These are phyloP conservation scores for Plectosphaerella cucumerina DNA, from an alignment of 2,329 filamentous ascomycete genomes.

Conservation along the genomic window DNA sequence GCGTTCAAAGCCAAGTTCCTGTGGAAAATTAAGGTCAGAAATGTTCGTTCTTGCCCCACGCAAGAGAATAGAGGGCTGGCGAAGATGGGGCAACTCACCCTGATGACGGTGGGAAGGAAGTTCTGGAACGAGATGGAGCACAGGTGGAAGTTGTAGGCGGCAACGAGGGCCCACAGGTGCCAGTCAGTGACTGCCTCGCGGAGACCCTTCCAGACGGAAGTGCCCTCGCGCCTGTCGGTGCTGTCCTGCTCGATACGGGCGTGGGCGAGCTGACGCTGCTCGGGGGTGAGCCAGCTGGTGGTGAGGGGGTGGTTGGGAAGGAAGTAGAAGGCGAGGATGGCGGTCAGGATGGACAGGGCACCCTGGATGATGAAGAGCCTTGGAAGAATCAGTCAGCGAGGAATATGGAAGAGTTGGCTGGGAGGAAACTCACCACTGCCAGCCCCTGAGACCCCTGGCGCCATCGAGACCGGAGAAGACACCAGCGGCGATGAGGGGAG, in stretches of 20 bases:
- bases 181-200: conserved; percentile 17
- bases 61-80: no score
- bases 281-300: conserved; percentile 27
- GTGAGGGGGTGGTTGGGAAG: conserved; percentile 24
- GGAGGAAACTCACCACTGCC: conserved; percentile 18
- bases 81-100: background rate
- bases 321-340: conserved; percentile 14
- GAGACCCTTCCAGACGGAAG: conserved; percentile 29
- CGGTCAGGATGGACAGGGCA: conserved; percentile 14
- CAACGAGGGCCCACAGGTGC: conserved; percentile 18
- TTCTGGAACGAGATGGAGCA: conserved; percentile 63
- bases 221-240: conserved; percentile 24
- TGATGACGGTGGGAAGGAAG: conserved; percentile 75
- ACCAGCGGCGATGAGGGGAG: conserved; percentile 37
- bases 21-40: conserved; percentile 10
- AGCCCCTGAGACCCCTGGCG: conserved; percentile 17
- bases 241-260: conserved; percentile 28
- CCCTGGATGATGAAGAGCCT: conserved; percentile 23
- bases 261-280: conserved; percentile 35
- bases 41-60: no score
- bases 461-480: conserved; percentile 28
- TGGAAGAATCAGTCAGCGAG: background rate
- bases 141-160: conserved; percentile 21
- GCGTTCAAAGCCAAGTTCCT: conserved; percentile 36
- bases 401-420: background rate